These are phyloP conservation scores for Nitzschia inconspicua DNA, from an alignment of 108 stramenopile species.

Conservation along the genomic window DNA sequence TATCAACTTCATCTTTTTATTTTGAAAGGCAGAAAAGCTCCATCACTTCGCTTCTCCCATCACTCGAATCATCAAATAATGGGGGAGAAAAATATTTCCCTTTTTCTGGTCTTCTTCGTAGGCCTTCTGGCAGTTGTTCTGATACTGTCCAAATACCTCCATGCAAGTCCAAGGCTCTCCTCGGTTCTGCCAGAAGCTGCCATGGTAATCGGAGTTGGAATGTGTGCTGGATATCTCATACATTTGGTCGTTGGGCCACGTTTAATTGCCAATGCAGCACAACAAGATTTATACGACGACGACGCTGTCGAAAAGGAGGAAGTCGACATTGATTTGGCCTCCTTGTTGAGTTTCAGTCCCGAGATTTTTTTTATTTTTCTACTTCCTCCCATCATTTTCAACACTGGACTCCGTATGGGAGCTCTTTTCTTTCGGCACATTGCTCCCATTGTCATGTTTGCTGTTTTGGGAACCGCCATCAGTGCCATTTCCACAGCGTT, in stretches of 20 bases:
- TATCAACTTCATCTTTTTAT: too few species aligned
- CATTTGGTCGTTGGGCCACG: constrained; percentile 15
- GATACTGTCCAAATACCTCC: constrained; percentile 32
- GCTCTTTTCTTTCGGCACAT: constrained; percentile 69
- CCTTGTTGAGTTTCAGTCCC: constrained; percentile 55
- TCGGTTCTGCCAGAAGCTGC: constrained; percentile 72
- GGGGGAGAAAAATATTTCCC: constrained; percentile 39
- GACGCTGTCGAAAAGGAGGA: constrained; percentile 7
- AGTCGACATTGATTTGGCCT: constrained; percentile 17
- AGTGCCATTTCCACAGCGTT: constrained; percentile 51
- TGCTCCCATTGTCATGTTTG: constrained; percentile 54
- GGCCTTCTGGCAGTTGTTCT: constrained; percentile 39
- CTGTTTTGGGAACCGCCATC: constrained; percentile 71
- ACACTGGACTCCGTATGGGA: constrained; percentile 59
- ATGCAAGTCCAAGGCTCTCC: constrained; percentile 41
- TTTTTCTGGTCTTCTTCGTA: constrained; percentile 49
- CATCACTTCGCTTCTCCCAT: too few species aligned
- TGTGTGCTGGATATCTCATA: constrained; percentile 48
- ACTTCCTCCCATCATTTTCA: constrained; percentile 90
- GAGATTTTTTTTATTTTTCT: constrained; percentile 74
- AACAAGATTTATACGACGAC: constrained; percentile 13
- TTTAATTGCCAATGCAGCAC: background rate
- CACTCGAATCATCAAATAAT: constrained; percentile 7
- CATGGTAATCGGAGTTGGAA: constrained; percentile 58
- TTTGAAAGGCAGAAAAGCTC: too few species aligned